A percentile compares a stretch with the other conserved stretches of the same genome.
phyloP scores from a whole-genome alignment of 2,329 filamentous ascomycete species.

The Phaeoacremonium minimum region DNA sequence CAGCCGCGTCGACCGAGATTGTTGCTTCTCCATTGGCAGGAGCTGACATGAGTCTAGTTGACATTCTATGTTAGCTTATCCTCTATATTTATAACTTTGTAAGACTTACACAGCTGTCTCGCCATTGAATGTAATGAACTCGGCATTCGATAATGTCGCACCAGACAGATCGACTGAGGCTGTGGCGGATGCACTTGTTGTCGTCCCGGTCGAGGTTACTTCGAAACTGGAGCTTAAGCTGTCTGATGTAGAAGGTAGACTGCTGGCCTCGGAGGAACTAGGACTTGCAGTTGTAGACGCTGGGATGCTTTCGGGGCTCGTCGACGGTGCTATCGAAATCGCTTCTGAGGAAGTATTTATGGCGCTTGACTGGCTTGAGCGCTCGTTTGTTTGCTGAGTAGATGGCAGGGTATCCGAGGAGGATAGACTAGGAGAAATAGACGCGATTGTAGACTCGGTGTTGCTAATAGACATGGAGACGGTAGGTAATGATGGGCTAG shows the following conservation, averaged over 20 bases:
- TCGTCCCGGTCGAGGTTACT: not conserved
- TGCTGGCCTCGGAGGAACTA: not conserved
- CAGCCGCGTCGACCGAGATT: not conserved
- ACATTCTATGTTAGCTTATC: not conserved
- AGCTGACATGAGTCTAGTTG: not conserved
- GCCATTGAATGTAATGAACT: not conserved
- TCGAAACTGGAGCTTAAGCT: not conserved
- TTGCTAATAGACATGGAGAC: no score
- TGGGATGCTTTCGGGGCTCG: no score
- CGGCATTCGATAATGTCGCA: not conserved
- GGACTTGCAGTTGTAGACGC: not conserved
- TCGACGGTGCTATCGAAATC: no score
- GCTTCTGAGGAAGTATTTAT: no score
- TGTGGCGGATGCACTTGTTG: not conserved
- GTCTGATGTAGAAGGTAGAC: not conserved
- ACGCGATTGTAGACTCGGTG: no score
- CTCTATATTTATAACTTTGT: not conserved
- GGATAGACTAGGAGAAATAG: not conserved
- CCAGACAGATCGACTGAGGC: slow-evolving; percentile 1
- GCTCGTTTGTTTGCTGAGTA: not conserved
- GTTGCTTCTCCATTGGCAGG: not conserved
- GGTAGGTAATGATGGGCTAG: not conserved
- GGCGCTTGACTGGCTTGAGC: not conserved
- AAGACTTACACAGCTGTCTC: not conserved
- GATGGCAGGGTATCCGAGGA: not conserved